Conservation (phyloP, 805 yeast genomes). For the Lachancea dasiensis region DNA sequence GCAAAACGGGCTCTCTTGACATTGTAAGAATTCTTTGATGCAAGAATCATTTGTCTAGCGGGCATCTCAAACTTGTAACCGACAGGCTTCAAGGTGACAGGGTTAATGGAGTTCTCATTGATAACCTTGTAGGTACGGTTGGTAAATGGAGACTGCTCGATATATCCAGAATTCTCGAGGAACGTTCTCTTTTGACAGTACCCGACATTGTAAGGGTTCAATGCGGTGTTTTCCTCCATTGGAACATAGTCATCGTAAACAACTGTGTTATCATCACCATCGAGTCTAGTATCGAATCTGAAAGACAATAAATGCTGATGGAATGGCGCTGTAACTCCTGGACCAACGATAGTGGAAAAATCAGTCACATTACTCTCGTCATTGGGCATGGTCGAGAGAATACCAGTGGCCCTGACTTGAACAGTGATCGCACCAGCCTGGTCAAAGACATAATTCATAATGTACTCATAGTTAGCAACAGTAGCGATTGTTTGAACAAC, state of each 20-base stretch:
- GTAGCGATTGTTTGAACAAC: conserved; percentile 78
- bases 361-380: conserved; percentile 62
- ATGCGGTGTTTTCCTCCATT: conserved; percentile 46
- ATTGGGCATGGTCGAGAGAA: conserved; percentile 76
- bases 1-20: conserved; percentile 68
- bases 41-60: conserved; percentile 70
- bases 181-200: conserved; percentile 55
- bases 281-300: conserved; percentile 77
- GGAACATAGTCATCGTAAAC: conserved; percentile 63
- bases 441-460: conserved; percentile 63
- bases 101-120: conserved; percentile 67
- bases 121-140: conserved; percentile 69
- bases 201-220: conserved; percentile 67
- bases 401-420: conserved; percentile 83
- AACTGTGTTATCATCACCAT: conserved; percentile 73
- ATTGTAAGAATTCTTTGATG: conserved; percentile 56
- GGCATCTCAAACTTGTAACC: conserved; percentile 72
- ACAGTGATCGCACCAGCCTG: conserved; percentile 74
- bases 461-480: conserved; percentile 79
- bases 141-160: conserved; percentile 71
- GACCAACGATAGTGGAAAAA: conserved; percentile 68
- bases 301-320: conserved; percentile 77
- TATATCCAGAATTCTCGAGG: conserved; percentile 63
- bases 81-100: conserved; percentile 63
- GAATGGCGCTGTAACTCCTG: conserved; percentile 76